Conservation (phyloP, 352 stramenopile species). For the Phytophthora agathidicida region DNA sequence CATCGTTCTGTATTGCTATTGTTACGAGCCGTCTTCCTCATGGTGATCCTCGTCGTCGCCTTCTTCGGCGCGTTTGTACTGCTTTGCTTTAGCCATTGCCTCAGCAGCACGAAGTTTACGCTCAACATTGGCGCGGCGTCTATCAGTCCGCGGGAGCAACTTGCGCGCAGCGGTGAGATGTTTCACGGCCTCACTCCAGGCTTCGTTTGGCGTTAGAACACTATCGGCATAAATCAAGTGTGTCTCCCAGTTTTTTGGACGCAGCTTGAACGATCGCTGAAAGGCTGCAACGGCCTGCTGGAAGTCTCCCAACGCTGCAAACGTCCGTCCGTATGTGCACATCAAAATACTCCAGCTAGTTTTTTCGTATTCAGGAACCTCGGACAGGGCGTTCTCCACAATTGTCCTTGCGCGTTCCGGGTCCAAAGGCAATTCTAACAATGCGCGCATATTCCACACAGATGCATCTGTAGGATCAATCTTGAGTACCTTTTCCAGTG, state of each 20-base stretch:
- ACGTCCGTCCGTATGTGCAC: slow-evolving; percentile 83
- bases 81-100: slow-evolving; percentile 31
- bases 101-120: slow-evolving; percentile 66
- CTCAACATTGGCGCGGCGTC: slow-evolving; percentile 52
- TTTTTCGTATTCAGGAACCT: slow-evolving; percentile 78
- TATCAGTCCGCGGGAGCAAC: slow-evolving; percentile 63
- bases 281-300: slow-evolving; percentile 82
- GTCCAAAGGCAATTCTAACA: slow-evolving; percentile 74
- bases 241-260: slow-evolving; percentile 83
- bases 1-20: slow-evolving; percentile 28
- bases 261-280: slow-evolving; percentile 80
- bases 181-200: slow-evolving; percentile 73
- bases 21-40: slow-evolving; percentile 33
- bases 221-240: slow-evolving; percentile 86
- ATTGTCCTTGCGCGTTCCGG: slow-evolving; percentile 73
- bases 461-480: slow-evolving; percentile 66
- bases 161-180: slow-evolving; percentile 68
- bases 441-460: slow-evolving; percentile 83
- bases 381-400: slow-evolving; percentile 71
- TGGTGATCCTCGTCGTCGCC: slow-evolving; percentile 29
- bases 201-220: slow-evolving; percentile 75
- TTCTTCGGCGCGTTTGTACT: slow-evolving; percentile 25
- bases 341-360: slow-evolving; percentile 86
- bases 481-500: slow-evolving; percentile 78
- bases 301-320: slow-evolving; percentile 69